Evolutionary conservation across 768 basidiomycete species (phyloP), one percentile per base, ranked within the genome.

Genomic region (Butyriboletus loyo): DNA sequence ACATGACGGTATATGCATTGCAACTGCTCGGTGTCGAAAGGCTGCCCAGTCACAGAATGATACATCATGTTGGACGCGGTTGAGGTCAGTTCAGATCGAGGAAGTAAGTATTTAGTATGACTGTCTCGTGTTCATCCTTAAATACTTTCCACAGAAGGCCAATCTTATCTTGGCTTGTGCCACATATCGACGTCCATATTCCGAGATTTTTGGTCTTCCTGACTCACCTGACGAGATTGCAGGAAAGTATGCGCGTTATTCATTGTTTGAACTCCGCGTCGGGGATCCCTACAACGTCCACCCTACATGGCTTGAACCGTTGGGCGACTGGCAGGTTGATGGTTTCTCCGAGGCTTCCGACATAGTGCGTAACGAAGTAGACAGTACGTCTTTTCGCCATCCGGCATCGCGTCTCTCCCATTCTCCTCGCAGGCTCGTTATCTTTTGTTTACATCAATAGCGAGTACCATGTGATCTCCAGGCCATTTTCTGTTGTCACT

Each of bases 281-380:
- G 68, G 61, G 15, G 66, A 67, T 19, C 13, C 48, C 32, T 46
- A 55, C 21, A 30, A 43, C 17, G 51, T 66, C 10, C 17, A 58
- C 13, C 52, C 57, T 24, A 54, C 66, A 14, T 63, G 58, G 25
- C 72, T 87, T 1, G 73, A 73, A 46, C 72, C 72, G 37, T 55
- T 86, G 10, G 80, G 80, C 7, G 78, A 82, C 41, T 85, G 84
- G 81, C 61, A 74, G 22, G 63, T 82, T 7, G 76, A 80, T 36
- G 80, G 83, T 11, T 72, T 73, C 14, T 69, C 76, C 0, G 67
- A 69, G 44, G 75, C 75, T 21, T 63, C 77, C 13, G 79, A 77
- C 3, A 64, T 86, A 11, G 67, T 77, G 50, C 64, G 70, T 25
- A 68, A 66, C 45, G 77, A 79, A 50, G 54, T 62, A 11, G 76